phyloP scores from a whole-genome alignment of 768 basidiomycete genomes.

The Mycena floridula region DNA sequence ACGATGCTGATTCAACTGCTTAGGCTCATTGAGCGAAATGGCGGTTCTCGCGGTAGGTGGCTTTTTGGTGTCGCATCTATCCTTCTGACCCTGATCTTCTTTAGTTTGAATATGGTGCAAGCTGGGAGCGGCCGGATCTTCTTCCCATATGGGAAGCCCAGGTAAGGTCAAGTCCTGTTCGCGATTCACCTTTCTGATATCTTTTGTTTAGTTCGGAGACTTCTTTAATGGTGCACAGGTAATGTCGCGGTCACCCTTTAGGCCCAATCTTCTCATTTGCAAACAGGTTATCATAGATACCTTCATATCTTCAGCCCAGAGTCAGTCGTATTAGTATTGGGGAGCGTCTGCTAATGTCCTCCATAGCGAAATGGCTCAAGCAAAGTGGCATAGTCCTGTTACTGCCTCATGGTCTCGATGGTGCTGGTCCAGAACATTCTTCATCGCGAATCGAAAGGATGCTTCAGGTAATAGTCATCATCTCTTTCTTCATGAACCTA shows the following conservation, averaged over 20 bases:
- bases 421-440: conserved; percentile 92
- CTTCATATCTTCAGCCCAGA: conserved; percentile 78
- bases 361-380: conserved; percentile 83
- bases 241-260: conserved; percentile 1
- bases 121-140: conserved; percentile 80
- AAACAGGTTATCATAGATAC: conserved; percentile 82
- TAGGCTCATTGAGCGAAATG: conserved; percentile 85
- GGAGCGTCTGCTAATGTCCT: not conserved
- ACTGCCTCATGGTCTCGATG: conserved; percentile 86
- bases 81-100: conserved; percentile 1
- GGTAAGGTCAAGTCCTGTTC: conserved; percentile 26
- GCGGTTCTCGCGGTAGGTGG: conserved; percentile 75
- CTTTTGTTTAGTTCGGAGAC: conserved; percentile 66
- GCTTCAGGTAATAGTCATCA: conserved; percentile 56
- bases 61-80: conserved; percentile 1
- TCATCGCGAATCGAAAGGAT: conserved; percentile 84
- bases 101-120: conserved; percentile 86
- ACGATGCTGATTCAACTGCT: not conserved
- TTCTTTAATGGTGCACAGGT: conserved; percentile 89
- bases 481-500: not conserved
- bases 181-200: not conserved
- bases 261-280: not conserved
- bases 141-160: conserved; percentile 93
- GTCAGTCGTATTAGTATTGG: conserved; percentile 34
- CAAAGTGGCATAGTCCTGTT: conserved; percentile 86